Evolutionary conservation across 345 rosid species (phyloP).

Genomic region (Trapa bicornis): DNA sequence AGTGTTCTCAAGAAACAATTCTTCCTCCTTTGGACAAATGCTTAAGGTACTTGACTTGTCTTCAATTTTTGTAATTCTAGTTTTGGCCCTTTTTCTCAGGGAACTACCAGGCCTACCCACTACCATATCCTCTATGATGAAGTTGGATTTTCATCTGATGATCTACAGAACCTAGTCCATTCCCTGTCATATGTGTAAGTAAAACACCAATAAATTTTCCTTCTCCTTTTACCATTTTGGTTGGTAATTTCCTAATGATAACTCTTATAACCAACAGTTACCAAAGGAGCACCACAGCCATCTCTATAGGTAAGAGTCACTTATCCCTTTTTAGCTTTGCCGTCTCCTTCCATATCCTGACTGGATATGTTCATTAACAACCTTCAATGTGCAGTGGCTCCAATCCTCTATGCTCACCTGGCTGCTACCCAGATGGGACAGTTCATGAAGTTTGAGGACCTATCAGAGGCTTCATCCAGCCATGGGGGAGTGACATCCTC

Average conservation of each 20-base stretch:
- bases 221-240: no score
- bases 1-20: conserved; percentile 8
- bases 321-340: no score
- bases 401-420: no score
- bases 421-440: not conserved
- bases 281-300: conserved; percentile 37
- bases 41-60: not conserved
- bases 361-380: not conserved
- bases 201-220: not conserved
- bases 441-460: conserved; percentile 48
- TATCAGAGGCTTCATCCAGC: conserved; percentile 42
- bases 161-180: conserved; percentile 63
- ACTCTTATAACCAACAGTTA: conserved; percentile 15
- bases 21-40: not conserved
- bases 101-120: conserved; percentile 69
- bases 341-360: no score
- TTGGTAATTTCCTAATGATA: not conserved
- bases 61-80: not conserved
- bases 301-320: conserved; percentile 25
- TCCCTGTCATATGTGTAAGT: conserved; percentile 60
- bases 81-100: conserved; percentile 19
- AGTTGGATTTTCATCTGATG: conserved; percentile 51
- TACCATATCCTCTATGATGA: conserved; percentile 58
- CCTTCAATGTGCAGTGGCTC: conserved; percentile 8
- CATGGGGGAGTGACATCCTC: conserved; percentile 34